Evolutionary conservation across 2,329 filamentous ascomycete genomes (phyloP).

Genomic region (Mycocentrospora acerina): DNA sequence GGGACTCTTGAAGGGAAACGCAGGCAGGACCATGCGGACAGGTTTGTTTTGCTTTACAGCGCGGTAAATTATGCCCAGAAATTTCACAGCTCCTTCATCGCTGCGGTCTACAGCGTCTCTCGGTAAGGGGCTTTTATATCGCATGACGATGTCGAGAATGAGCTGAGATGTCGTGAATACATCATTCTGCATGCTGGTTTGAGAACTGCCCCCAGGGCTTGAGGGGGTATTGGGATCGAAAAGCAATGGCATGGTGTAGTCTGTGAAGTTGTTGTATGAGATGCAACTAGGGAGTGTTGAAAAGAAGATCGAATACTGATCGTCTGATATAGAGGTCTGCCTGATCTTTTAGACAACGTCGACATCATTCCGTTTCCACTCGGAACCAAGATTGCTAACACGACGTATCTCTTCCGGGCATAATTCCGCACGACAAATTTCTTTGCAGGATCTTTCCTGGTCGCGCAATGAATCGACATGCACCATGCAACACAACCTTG

Average conservation of each 20-base stretch:
- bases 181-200: background rate
- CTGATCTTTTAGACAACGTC: too few species aligned
- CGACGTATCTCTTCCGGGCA: too few species aligned
- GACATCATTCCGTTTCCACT: too few species aligned
- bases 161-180: constrained; percentile 5
- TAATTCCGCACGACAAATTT: too few species aligned
- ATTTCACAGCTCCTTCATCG: constrained; percentile 16
- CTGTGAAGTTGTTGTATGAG: background rate
- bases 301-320: too few species aligned
- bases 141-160: constrained; percentile 12
- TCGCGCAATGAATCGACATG: too few species aligned
- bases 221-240: constrained; percentile 2
- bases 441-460: background rate
- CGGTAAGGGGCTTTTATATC: constrained; percentile 13
- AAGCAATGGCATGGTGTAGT: constrained; percentile 6
- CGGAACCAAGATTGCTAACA: too few species aligned
- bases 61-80: constrained; percentile 12
- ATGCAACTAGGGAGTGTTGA: too few species aligned
- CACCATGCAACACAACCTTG: background rate
- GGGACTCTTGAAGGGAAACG: constrained; percentile 65
- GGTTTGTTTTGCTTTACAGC: constrained; percentile 13
- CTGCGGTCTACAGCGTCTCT: constrained; percentile 8
- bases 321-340: too few species aligned
- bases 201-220: background rate
- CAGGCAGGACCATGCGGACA: constrained; percentile 47